A percentile compares a stretch with the other conserved stretches of the same genome.
These are phyloP conservation scores for Diplogelasinospora grovesii DNA, from an alignment of 495 filamentous ascomycete species.

Conservation along the genomic window DNA sequence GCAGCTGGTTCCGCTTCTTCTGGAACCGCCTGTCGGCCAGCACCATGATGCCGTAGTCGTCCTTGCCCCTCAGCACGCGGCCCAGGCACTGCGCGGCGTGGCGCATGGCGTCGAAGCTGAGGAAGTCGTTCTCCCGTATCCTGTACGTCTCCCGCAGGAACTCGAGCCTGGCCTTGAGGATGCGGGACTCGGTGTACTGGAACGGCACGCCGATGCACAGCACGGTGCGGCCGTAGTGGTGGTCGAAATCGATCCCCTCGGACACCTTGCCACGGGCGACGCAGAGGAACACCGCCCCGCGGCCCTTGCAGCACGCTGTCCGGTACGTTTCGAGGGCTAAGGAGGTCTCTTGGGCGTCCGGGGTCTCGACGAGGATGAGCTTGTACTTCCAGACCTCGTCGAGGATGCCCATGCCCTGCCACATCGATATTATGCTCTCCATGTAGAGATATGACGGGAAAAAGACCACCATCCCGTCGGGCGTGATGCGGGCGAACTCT, in stretches of 20 bases:
- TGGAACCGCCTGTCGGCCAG: constrained; percentile 87
- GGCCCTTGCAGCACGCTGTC: constrained; percentile 92
- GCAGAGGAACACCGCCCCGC: constrained; percentile 87
- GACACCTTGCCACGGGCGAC: constrained; percentile 95
- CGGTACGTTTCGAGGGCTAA: constrained; percentile 94
- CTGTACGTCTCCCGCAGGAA: constrained; percentile 95
- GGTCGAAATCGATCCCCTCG: constrained; percentile 98
- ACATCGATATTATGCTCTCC: constrained; percentile 98
- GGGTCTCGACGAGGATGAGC: constrained; percentile 94
- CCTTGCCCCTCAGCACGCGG: constrained; percentile 91
- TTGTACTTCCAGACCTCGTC: constrained; percentile 99
- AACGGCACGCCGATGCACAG: constrained; percentile 96
- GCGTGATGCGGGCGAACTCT: constrained; percentile 90
- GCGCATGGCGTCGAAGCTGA: constrained; percentile 98
- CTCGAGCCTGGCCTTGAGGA: constrained; percentile 91
- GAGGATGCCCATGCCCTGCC: constrained; percentile 95
- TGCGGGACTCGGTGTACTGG: constrained; percentile 97
- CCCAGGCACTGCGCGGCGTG: constrained; percentile 96
- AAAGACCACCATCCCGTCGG: constrained; percentile 97
- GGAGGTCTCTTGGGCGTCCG: constrained; percentile 93
- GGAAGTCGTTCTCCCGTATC: constrained; percentile 94
- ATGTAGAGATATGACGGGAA: constrained; percentile 99
- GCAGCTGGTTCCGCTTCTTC: constrained; percentile 82
- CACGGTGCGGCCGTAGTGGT: constrained; percentile 96
- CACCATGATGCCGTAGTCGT: constrained; percentile 99